phyloP scores from a whole-genome alignment of 164 flowering plant species.

The Paratinospora sagittata region DNA sequence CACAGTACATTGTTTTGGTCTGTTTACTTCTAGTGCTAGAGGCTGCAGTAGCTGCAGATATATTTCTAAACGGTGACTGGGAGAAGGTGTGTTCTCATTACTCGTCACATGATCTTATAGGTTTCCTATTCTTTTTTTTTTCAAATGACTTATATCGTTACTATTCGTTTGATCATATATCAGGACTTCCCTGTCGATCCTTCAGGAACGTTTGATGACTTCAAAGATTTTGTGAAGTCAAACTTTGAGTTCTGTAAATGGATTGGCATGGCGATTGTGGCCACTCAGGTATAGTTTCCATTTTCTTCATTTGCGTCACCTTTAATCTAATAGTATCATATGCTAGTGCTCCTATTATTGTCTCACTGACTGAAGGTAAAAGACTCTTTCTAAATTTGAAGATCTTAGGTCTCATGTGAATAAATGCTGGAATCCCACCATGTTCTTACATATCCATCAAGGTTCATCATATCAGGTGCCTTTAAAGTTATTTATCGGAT shows the following conservation, averaged over 20 bases:
- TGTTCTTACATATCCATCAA: not conserved
- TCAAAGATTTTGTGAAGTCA: conserved; percentile 58
- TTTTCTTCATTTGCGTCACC: not conserved
- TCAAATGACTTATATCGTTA: not conserved
- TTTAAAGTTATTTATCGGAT: not conserved
- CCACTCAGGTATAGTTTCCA: conserved; percentile 51
- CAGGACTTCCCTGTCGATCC: conserved; percentile 88
- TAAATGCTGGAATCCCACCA: not conserved
- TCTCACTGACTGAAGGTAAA: not conserved
- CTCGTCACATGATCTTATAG: not conserved
- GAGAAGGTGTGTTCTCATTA: conserved; percentile 45
- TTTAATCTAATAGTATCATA: conserved; percentile 1
- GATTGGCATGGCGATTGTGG: conserved; percentile 62
- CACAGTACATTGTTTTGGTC: conserved; percentile 65
- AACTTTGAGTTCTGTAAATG: conserved; percentile 77
- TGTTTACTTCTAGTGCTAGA: conserved; percentile 62
- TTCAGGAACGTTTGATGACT: conserved; percentile 49
- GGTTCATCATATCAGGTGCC: not conserved
- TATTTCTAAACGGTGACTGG: conserved; percentile 70
- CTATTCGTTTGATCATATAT: conserved; percentile 3
- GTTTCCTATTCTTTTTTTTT: not conserved
- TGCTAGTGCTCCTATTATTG: not conserved
- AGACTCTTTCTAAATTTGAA: not conserved
- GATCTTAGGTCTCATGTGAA: not conserved
- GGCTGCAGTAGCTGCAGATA: conserved; percentile 71